Conservation (phyloP, 129 eudicot species). For the Erigeron canadensis region DNA sequence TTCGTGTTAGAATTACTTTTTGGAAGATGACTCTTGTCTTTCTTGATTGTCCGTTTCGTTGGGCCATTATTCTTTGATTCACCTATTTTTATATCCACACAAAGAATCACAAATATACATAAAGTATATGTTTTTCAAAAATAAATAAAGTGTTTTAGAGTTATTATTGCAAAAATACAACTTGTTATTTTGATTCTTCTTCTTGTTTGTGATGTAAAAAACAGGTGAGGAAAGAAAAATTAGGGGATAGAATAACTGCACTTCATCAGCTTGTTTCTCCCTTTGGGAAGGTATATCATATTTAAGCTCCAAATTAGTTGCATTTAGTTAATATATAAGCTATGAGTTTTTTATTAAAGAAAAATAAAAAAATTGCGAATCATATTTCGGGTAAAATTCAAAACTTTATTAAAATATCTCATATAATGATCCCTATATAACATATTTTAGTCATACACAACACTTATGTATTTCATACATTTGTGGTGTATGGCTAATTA, state of each 20-base stretch:
- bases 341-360: too few relatives aligned
- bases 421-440: too few relatives aligned
- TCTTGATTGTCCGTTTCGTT: slow-evolving; percentile 36
- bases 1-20: slow-evolving; percentile 25
- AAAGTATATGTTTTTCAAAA: neutral
- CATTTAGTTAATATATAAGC: neutral
- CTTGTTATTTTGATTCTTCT: slow-evolving; percentile 37
- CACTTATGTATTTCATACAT: too few relatives aligned
- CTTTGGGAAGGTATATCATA: slow-evolving; percentile 78
- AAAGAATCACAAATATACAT: slow-evolving; percentile 17
- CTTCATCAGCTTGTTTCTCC: slow-evolving; percentile 98
- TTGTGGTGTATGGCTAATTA: too few relatives aligned
- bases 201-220: slow-evolving; percentile 36
- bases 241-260: slow-evolving; percentile 91
- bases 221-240: slow-evolving; percentile 92
- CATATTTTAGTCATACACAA: too few relatives aligned
- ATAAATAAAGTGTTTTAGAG: slow-evolving; percentile 15
- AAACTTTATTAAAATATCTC: too few relatives aligned
- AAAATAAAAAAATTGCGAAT: too few relatives aligned
- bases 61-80: slow-evolving; percentile 32
- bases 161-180: slow-evolving; percentile 44
- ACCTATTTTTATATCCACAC: slow-evolving; percentile 43
- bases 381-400: too few relatives aligned
- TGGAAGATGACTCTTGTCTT: slow-evolving; percentile 42
- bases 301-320: slow-evolving; percentile 15